These are phyloP conservation scores for Endothia cerciana DNA, from an alignment of 2,329 filamentous ascomycete species.

Conservation along the genomic window DNA sequence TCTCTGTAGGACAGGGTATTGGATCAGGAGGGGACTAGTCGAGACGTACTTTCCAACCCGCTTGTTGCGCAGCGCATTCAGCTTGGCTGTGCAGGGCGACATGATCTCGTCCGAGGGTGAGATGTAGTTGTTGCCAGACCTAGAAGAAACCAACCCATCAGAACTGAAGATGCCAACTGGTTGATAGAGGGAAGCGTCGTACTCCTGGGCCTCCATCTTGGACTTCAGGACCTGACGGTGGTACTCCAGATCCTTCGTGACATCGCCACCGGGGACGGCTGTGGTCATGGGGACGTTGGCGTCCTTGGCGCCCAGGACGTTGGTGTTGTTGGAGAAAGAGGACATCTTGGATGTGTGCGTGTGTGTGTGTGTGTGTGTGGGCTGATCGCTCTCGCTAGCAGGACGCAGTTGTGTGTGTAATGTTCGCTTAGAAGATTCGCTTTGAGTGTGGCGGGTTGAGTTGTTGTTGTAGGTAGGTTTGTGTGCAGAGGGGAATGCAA, in stretches of 20 bases:
- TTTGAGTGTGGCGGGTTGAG: not conserved
- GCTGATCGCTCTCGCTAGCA: constrained; percentile 2
- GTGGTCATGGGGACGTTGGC: constrained; percentile 60
- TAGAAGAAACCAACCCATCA: constrained; percentile 14
- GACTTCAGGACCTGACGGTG: constrained; percentile 75
- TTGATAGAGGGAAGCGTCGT: not conserved
- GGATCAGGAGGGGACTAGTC: too few relatives aligned
- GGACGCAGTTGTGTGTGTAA: not conserved
- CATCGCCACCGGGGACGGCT: constrained; percentile 35
- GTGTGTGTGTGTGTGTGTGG: not conserved
- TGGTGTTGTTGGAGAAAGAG: constrained; percentile 38
- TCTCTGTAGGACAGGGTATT: not conserved
- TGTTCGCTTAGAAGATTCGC: constrained; percentile 9
- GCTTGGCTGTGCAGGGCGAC: constrained; percentile 83
- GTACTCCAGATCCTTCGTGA: constrained; percentile 67
- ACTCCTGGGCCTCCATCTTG: constrained; percentile 64
- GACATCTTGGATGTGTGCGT: constrained; percentile 53
- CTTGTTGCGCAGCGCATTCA: constrained; percentile 79
- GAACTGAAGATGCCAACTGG: not conserved
- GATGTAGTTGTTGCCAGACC: constrained; percentile 55
- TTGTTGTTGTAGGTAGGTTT: constrained; percentile 2
- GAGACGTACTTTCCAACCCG: constrained; percentile 73
- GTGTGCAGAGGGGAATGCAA: constrained; percentile 11
- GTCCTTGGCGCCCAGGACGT: constrained; percentile 68
- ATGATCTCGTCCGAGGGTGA: constrained; percentile 89